A percentile compares a stretch with the other conserved stretches of the same genome.
phyloP scores from a whole-genome alignment of 352 stramenopile species.

The Phytophthora podocarpi region DNA sequence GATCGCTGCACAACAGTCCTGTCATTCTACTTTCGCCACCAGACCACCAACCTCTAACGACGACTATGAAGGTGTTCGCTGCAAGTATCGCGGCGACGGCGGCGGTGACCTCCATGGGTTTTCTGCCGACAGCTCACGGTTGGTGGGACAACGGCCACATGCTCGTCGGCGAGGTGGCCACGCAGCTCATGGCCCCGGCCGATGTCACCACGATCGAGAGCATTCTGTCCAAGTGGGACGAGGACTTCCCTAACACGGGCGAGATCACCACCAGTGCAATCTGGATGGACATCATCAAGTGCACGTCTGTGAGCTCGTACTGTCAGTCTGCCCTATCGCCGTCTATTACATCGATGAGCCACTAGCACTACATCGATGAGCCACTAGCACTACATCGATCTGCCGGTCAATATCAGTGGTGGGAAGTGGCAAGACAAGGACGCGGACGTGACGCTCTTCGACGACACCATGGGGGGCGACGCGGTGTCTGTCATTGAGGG shows the following conservation, averaged over 20 bases:
- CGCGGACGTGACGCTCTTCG: constrained; percentile 46
- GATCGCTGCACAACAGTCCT: no score
- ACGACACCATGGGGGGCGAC: constrained; percentile 48
- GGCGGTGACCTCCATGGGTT: constrained; percentile 7
- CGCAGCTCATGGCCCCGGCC: constrained; percentile 43
- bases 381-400: constrained; percentile 71
- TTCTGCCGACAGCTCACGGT: constrained; percentile 23
- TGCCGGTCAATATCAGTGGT: constrained; percentile 60
- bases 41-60: not conserved
- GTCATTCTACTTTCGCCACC: constrained; percentile 10
- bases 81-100: constrained; percentile 1
- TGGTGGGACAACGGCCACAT: constrained; percentile 75
- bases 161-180: constrained; percentile 51
- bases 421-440: constrained; percentile 33
- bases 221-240: constrained; percentile 46
- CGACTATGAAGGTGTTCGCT: constrained; percentile 43
- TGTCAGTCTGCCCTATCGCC: constrained; percentile 40
- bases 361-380: no score
- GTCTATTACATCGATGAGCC: constrained; percentile 44
- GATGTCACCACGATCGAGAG: constrained; percentile 54
- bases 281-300: constrained; percentile 68
- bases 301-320: constrained; percentile 37
- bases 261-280: constrained; percentile 47
- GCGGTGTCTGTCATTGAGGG: constrained; percentile 47
- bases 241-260: constrained; percentile 62